Evolutionary conservation across 1,284 basidiomycete species (phyloP), one percentile per base, ranked within the genome.

Genomic region (Ganoderma sinense): DNA sequence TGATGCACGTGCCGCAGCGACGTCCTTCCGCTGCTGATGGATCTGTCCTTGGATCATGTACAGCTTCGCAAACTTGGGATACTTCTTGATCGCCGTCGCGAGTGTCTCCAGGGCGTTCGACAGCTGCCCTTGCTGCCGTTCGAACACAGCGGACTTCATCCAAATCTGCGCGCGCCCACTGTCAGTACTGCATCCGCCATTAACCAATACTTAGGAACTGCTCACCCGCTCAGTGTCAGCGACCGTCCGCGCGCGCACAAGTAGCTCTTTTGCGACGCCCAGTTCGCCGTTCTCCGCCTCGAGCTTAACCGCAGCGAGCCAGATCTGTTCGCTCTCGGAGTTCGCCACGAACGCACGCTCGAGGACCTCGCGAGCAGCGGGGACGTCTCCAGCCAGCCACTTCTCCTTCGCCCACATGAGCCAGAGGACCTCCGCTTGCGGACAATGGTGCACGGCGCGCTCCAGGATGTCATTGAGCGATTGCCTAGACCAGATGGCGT

Each of bases 1-100:
- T 0, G 95, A 90, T 3, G 89, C 88, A 13, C 96, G 89, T 0
- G 96, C 95, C 1, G 87, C 88, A 1, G 88, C 69, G 56, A 87
- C 84, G 67, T 94, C 88, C 41, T 85, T 84, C 66, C 86, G 86
- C 26, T 88, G 82, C 73, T 93, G 89, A 75, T 92, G 84, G 26
- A 99, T 95, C 78, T 99, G 97, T 0, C 95, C 97, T 81, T 97
- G 94, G 74, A 99, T 94, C 94, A 98, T 96, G 83, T 99, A 97
- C 4, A 99, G 83, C 81, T 99, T 99, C 65, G 94, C 88, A 77
- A 94, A 97, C 69, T 88, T 87, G 0, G 96, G 93, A 85, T 95
- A 98, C 77, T 93, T 95, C 66, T 81, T 80, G 43, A 97, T 85
- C 0, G 94, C 97, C 20, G 88, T 83, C n/a, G 89, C 85, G 16